These are phyloP conservation scores for Boletus eberwhitei DNA, from an alignment of 768 basidiomycete genomes.

Conservation along the genomic window DNA sequence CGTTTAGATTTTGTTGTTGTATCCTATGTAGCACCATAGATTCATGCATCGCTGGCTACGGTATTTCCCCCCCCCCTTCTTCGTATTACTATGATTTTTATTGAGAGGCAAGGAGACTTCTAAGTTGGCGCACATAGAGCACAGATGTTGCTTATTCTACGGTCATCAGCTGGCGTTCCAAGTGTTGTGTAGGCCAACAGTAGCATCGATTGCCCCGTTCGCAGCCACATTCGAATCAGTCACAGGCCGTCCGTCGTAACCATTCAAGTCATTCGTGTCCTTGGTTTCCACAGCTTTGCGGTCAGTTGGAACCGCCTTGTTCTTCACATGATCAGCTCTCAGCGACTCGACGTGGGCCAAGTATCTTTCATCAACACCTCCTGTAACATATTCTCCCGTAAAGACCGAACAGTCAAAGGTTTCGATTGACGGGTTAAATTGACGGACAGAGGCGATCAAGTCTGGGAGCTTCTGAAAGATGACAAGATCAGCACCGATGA, in stretches of 20 bases:
- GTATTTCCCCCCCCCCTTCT: neutral
- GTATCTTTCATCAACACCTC: constrained; percentile 84
- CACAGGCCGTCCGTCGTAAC: constrained; percentile 16
- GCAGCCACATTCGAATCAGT: constrained; percentile 40
- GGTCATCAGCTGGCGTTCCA: constrained; percentile 44
- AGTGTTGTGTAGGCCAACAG: constrained; percentile 75
- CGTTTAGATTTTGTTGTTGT: constrained; percentile 7
- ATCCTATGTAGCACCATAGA: constrained; percentile 15
- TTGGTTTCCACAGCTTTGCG: constrained; percentile 36
- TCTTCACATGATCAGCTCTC: constrained; percentile 79
- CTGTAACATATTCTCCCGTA: constrained; percentile 95
- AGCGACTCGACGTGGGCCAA: constrained; percentile 68
- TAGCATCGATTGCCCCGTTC: constrained; percentile 64
- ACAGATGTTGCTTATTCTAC: neutral
- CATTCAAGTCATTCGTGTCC: constrained; percentile 22
- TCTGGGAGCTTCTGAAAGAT: constrained; percentile 94
- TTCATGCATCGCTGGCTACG: constrained; percentile 5
- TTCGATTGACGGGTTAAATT: constrained; percentile 73
- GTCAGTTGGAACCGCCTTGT: constrained; percentile 39
- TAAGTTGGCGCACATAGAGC: neutral
- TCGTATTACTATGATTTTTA: constrained; percentile 10
- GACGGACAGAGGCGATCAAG: constrained; percentile 79
- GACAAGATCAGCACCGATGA: constrained; percentile 92
- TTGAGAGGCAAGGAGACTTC: neutral
- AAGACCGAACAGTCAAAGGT: constrained; percentile 97